These are phyloP conservation scores for Trichoderma citrinoviride DNA, from an alignment of 2,329 filamentous ascomycete species.

Conservation along the genomic window DNA sequence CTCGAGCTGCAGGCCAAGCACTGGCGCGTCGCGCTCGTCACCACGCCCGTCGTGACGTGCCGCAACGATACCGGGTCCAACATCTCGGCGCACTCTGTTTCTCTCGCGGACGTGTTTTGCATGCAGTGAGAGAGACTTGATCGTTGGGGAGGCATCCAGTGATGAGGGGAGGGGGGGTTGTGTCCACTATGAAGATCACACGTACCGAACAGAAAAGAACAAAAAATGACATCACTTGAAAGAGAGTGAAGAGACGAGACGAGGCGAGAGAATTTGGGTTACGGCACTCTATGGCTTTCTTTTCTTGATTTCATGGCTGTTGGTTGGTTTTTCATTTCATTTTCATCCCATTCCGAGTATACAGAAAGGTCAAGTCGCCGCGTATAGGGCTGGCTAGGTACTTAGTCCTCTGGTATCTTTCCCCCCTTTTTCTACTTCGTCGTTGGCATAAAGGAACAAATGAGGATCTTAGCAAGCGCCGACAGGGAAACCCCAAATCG, in stretches of 20 bases:
- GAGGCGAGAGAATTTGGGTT: neutral
- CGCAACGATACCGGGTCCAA: conserved; percentile 49
- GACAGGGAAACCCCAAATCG: too few relatives aligned
- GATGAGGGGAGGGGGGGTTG: neutral
- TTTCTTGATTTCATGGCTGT: neutral
- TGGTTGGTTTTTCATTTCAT: neutral
- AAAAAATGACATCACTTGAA: neutral
- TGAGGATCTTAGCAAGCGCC: too few relatives aligned
- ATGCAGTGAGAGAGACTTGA: conserved; percentile 39
- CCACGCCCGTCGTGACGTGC: conserved; percentile 54
- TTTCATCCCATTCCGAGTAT: neutral
- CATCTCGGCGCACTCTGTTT: conserved; percentile 45
- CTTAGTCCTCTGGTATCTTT: too few relatives aligned
- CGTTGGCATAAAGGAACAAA: too few relatives aligned
- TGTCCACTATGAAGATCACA: neutral
- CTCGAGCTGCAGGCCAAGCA: conserved; percentile 49
- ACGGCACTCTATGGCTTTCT: neutral
- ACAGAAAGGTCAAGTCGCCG: neutral
- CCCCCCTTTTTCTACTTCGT: neutral
- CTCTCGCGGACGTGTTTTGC: conserved; percentile 48
- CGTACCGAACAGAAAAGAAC: neutral
- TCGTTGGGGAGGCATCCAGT: neutral
- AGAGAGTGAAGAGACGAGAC: neutral
- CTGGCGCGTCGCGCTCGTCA: conserved; percentile 52
- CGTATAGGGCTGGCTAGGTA: too few relatives aligned